Evolutionary conservation across 78 protist genomes (phyloP).

Genomic region (Blattamonas nauphoetae): DNA sequence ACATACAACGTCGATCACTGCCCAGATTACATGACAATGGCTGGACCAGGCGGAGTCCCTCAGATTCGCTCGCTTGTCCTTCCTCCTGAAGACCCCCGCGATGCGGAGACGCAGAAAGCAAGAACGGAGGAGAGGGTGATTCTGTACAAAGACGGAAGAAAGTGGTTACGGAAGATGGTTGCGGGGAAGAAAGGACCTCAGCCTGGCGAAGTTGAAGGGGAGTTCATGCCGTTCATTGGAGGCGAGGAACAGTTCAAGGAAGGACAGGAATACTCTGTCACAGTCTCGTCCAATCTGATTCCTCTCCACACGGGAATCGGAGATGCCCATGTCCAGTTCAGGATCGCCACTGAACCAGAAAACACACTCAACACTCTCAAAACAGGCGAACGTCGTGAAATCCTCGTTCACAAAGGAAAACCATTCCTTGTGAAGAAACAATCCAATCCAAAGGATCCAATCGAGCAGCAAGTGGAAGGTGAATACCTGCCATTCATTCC

Average conservation of each 20-base stretch:
- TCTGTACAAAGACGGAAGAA: no score
- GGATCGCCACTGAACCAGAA: no score
- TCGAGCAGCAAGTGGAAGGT: no score
- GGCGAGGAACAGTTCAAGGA: not conserved
- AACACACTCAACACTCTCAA: no score
- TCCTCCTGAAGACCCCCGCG: no score
- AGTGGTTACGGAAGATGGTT: not conserved
- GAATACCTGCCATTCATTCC: not conserved
- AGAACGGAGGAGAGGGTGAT: no score
- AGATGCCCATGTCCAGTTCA: no score
- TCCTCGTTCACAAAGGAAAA: not conserved
- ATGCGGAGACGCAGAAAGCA: no score
- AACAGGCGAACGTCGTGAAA: not conserved
- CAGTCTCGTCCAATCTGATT: no score
- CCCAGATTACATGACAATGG: not conserved
- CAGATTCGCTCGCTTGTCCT: not conserved
- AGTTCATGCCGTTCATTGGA: not conserved
- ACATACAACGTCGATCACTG: not conserved
- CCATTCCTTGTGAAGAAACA: not conserved
- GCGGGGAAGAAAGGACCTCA: not conserved
- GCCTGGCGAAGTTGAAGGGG: not conserved
- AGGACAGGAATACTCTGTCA: not conserved
- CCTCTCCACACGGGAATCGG: no score
- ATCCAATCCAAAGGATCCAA: no score
- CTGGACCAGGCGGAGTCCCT: not conserved